A percentile compares a stretch with the other conserved stretches of the same genome.
Evolutionary conservation across 352 stramenopile genomes (phyloP).

Genomic region (Halophytophthora polymorphica): DNA sequence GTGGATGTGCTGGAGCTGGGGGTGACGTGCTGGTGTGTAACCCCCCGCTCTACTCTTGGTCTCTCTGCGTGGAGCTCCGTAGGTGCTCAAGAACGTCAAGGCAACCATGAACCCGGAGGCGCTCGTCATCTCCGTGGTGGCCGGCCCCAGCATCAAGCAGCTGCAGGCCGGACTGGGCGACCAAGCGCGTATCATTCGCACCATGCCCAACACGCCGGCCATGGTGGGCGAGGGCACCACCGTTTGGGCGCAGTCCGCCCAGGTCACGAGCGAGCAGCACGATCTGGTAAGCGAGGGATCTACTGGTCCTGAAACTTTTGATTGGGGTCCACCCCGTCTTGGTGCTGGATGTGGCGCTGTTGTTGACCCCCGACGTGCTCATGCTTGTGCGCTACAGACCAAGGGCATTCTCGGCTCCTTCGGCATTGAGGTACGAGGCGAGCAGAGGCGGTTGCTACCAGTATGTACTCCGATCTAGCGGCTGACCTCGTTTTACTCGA

Average conservation of each 20-base stretch:
- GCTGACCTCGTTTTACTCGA: background rate
- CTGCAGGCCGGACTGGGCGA: slow-evolving; percentile 59
- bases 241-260: slow-evolving; percentile 86
- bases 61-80: background rate
- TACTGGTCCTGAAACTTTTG: background rate
- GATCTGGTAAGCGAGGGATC: slow-evolving; percentile 39
- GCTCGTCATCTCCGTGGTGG: slow-evolving; percentile 83
- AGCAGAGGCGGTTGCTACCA: background rate
- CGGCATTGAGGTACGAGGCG: slow-evolving; percentile 70
- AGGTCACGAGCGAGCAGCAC: slow-evolving; percentile 78
- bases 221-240: slow-evolving; percentile 94
- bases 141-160: slow-evolving; percentile 73
- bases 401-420: slow-evolving; percentile 88
- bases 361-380: no score
- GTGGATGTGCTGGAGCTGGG: background rate
- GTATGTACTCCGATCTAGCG: background rate
- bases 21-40: background rate
- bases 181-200: slow-evolving; percentile 84
- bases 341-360: slow-evolving; percentile 3
- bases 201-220: slow-evolving; percentile 96
- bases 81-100: slow-evolving; percentile 69
- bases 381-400: slow-evolving; percentile 34
- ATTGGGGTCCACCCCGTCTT: background rate
- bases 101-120: slow-evolving; percentile 49
- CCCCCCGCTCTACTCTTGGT: background rate